These are phyloP conservation scores for Quaeritorhiza haematococci DNA, from an alignment of 371 early-diverging fungal species.

Conservation along the genomic window DNA sequence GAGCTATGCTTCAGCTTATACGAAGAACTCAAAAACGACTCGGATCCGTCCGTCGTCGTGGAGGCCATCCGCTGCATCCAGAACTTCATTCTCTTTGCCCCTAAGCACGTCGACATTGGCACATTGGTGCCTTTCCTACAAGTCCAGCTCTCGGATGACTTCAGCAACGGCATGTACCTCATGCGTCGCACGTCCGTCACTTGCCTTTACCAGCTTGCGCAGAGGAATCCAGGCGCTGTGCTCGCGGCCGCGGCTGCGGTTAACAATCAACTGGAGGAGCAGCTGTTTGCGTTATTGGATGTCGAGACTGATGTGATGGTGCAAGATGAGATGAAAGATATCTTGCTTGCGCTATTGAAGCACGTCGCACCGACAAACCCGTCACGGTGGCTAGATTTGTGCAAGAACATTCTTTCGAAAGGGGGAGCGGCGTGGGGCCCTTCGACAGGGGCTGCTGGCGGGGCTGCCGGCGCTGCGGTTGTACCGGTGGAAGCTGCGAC, in stretches of 20 bases:
- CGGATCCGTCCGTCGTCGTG: slow-evolving; percentile 73
- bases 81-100: slow-evolving; percentile 86
- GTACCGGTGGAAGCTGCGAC: not conserved
- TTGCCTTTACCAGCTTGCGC: slow-evolving; percentile 81
- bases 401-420: slow-evolving; percentile 68
- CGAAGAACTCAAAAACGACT: slow-evolving; percentile 71
- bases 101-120: slow-evolving; percentile 61
- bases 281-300: slow-evolving; percentile 77
- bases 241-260: slow-evolving; percentile 37
- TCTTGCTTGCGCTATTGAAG: slow-evolving; percentile 65
- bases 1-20: slow-evolving; percentile 72
- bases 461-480: slow-evolving; percentile 1
- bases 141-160: slow-evolving; percentile 44
- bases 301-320: slow-evolving; percentile 65
- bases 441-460: slow-evolving; percentile 23
- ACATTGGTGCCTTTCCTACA: slow-evolving; percentile 75
- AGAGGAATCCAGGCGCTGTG: slow-evolving; percentile 69
- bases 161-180: slow-evolving; percentile 55
- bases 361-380: slow-evolving; percentile 69
- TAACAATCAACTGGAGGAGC: slow-evolving; percentile 62
- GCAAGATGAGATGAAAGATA: slow-evolving; percentile 74
- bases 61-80: slow-evolving; percentile 86
- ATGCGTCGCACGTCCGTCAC: slow-evolving; percentile 73
- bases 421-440: no score
- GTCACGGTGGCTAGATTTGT: slow-evolving; percentile 79